Evolutionary conservation across 805 yeast genomes (phyloP).

Genomic region (Wickerhamomyces bisporus): DNA sequence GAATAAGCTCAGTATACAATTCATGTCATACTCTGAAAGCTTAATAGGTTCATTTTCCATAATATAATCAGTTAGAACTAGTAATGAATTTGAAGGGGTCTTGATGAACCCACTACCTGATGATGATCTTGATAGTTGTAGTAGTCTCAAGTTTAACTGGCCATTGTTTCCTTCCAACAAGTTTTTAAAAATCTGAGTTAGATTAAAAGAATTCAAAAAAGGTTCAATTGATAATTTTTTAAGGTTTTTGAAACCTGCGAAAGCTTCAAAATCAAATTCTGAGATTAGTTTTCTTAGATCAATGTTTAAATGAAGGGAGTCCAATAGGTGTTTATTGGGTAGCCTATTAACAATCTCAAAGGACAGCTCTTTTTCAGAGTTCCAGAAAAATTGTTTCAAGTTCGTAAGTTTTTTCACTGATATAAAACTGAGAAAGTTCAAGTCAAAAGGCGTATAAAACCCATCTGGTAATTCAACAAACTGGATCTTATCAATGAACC

Average conservation of each 20-base stretch:
- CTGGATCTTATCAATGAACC: constrained; percentile 25
- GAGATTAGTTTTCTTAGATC: constrained; percentile 21
- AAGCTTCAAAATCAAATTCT: constrained; percentile 7
- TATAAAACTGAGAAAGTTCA: constrained; percentile 22
- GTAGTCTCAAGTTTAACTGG: constrained; percentile 7
- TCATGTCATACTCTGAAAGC: constrained; percentile 15
- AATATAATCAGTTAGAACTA: constrained; percentile 18
- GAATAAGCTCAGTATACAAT: constrained; percentile 9
- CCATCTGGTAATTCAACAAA: constrained; percentile 38
- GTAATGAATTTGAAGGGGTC: constrained; percentile 10
- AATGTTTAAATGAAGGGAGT: constrained; percentile 27
- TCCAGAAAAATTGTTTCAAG: constrained; percentile 25
- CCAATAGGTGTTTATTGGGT: constrained; percentile 26
- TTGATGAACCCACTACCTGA: constrained; percentile 12
- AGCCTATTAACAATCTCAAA: constrained; percentile 26
- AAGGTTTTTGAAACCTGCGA: constrained; percentile 26
- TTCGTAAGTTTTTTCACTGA: constrained; percentile 26
- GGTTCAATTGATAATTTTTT: constrained; percentile 32
- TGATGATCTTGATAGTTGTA: constrained; percentile 14
- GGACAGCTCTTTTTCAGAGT: constrained; percentile 31
- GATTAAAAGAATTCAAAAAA: constrained; percentile 25
- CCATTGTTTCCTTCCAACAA: constrained; percentile 8
- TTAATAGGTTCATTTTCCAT: constrained; percentile 11
- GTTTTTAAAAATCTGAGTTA: constrained; percentile 18
- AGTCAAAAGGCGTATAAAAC: constrained; percentile 30